A percentile compares a stretch with the other conserved stretches of the same genome.
These are phyloP conservation scores for Amoeboaphelidium protococcarum DNA, from an alignment of 371 early-diverging fungal genomes.

Conservation along the genomic window DNA sequence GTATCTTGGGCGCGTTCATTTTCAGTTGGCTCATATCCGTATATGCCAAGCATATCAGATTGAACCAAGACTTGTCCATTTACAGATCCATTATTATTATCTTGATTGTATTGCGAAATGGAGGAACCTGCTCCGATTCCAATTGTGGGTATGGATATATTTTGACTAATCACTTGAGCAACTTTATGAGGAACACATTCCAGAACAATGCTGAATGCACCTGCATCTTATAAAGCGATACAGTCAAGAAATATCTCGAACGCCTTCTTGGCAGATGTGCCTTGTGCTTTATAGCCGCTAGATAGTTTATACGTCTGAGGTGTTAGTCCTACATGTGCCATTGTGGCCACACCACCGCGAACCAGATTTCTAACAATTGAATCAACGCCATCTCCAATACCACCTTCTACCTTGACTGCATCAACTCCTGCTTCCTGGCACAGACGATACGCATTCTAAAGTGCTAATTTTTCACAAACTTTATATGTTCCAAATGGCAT, in stretches of 20 bases:
- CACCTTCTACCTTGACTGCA: slow-evolving; percentile 87
- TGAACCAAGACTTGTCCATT: slow-evolving; percentile 86
- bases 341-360: slow-evolving; percentile 46
- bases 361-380: slow-evolving; percentile 18
- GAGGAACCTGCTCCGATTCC: slow-evolving; percentile 82
- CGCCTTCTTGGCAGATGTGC: slow-evolving; percentile 37
- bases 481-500: slow-evolving; percentile 84
- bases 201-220: slow-evolving; percentile 69
- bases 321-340: slow-evolving; percentile 79
- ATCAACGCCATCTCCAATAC: slow-evolving; percentile 48
- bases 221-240: slow-evolving; percentile 60
- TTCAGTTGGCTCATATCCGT: too few species aligned
- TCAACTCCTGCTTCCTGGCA: slow-evolving; percentile 61
- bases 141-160: slow-evolving; percentile 49
- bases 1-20: too few species aligned
- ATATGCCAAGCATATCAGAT: slow-evolving; percentile 62
- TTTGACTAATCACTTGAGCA: slow-evolving; percentile 45
- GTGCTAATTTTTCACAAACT: slow-evolving; percentile 33
- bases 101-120: too few species aligned
- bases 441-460: slow-evolving; percentile 43
- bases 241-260: slow-evolving; percentile 36
- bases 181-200: slow-evolving; percentile 76
- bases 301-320: slow-evolving; percentile 64
- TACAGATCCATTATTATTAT: too few species aligned
- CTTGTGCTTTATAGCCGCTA: slow-evolving; percentile 79